These are phyloP conservation scores for Penium margaritaceum DNA, from an alignment of 139 green algal species.

Conservation along the genomic window DNA sequence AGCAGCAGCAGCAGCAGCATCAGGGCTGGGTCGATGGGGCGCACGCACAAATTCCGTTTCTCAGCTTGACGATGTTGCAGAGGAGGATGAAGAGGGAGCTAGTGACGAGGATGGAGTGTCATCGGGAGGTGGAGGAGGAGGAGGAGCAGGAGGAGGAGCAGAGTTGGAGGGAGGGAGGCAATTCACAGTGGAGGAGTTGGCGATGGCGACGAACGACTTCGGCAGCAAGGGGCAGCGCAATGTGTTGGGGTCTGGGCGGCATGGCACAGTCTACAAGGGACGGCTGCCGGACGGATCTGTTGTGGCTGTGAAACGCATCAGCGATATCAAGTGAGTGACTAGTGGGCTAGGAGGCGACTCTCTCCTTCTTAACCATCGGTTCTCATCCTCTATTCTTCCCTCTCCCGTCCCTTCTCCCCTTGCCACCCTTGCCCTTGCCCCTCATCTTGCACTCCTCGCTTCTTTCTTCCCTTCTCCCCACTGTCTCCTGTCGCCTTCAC, in stretches of 20 bases:
- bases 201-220: slow-evolving; percentile 29
- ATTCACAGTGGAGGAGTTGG: slow-evolving; percentile 18
- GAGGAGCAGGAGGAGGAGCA: background rate
- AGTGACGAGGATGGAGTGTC: too few relatives aligned
- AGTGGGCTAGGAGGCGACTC: background rate
- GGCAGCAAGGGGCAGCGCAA: slow-evolving; percentile 22
- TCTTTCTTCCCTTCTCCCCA: too few relatives aligned
- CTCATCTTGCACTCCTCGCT: too few relatives aligned
- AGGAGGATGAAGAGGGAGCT: too few relatives aligned
- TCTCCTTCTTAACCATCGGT: too few relatives aligned
- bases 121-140: slow-evolving; percentile 4
- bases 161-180: background rate
- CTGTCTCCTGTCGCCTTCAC: too few relatives aligned
- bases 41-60: background rate
- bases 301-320: slow-evolving; percentile 29
- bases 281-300: slow-evolving; percentile 19
- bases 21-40: background rate
- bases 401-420: background rate
- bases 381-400: too few relatives aligned
- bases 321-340: slow-evolving; percentile 10
- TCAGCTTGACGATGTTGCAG: too few relatives aligned
- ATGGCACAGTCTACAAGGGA: slow-evolving; percentile 36
- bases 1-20: background rate
- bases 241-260: slow-evolving; percentile 17
- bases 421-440: too few relatives aligned